Base-by-base conservation (phyloP, 805 yeast genomes). In the Saccharomycopsis guyanensis region DNA sequence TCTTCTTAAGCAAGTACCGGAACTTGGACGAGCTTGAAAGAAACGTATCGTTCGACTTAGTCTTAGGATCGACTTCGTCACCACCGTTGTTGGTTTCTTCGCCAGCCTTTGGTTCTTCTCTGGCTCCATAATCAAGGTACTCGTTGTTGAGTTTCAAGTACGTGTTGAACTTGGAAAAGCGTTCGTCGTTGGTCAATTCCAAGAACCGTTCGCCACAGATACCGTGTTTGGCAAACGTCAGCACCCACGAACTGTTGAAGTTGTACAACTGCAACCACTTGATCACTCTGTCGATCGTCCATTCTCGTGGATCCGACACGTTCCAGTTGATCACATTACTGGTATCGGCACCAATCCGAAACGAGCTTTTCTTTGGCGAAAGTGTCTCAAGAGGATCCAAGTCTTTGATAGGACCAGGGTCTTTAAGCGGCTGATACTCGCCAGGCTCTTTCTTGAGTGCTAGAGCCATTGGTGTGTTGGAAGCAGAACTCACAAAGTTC, bases 201-300 rank as follows among this genome's bases (percentile, higher is more conserved):
- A 87, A 61, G 55, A 88, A 87, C 23, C 72, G 66, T 39, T 76
- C 72, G 0, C 88, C 87, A 7, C 70, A 65, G 2, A 88, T 66
- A 42, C 76, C 75, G 50, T 77, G 70, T 37, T 69, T 69, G 35
- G 65, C 65, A 61, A 88, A 83, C 15, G 79, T 72, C 3, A 69
- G 73, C n/a, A 73, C 66, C 96, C 96, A 88, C 12, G 80, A 67
- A 3, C 71, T 74, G 53, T 82, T 82, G 62, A 88, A 88, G 18
- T 73, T 70, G 59, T 87, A 72, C n/a, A 62, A 55, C 5, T 73
- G 79, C 22, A 88, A 68, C 94, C 95, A 88, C 40, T 65, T 59
- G 0, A 70, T 49, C 1, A 87, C 89, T 43, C 83, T 69, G n/a
- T 72, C 76, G 52, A 74, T 65, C 1, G 81, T 76, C 96, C 96